These are phyloP conservation scores for Parafenestella ontariensis DNA, from an alignment of 2,329 filamentous ascomycete species.

Conservation along the genomic window DNA sequence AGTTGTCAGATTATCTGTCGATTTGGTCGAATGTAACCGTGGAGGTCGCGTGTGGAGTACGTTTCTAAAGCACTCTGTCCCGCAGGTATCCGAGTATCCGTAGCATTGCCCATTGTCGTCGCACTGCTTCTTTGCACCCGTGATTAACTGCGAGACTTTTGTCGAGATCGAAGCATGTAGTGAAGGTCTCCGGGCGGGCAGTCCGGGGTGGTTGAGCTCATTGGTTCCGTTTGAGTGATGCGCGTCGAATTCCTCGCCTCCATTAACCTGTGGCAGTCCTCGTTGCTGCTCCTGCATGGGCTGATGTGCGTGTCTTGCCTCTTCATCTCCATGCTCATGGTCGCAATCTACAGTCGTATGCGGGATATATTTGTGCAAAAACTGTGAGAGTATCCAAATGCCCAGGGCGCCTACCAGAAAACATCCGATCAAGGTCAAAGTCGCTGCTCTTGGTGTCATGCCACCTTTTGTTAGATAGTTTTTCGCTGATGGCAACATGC, in stretches of 20 bases:
- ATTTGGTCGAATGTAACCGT: slow-evolving; percentile 29
- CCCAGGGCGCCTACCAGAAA: slow-evolving; percentile 77
- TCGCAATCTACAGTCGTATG: slow-evolving; percentile 84
- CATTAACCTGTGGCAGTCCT: slow-evolving; percentile 16
- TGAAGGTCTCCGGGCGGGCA: slow-evolving; percentile 44
- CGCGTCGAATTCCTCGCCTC: slow-evolving; percentile 14
- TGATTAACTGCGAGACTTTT: slow-evolving; percentile 59
- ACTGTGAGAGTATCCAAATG: slow-evolving; percentile 74
- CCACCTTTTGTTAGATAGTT: slow-evolving; percentile 75
- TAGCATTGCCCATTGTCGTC: slow-evolving; percentile 67
- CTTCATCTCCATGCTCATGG: slow-evolving; percentile 69
- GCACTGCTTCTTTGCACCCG: slow-evolving; percentile 55
- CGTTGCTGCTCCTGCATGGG: slow-evolving; percentile 31
- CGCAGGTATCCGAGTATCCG: slow-evolving; percentile 68
- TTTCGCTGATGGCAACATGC: slow-evolving; percentile 88
- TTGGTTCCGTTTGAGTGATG: slow-evolving; percentile 28
- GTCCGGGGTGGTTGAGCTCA: slow-evolving; percentile 11
- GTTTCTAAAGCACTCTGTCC: slow-evolving; percentile 65
- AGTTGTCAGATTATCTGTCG: slow-evolving; percentile 20
- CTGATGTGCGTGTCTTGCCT: slow-evolving; percentile 22
- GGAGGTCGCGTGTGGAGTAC: slow-evolving; percentile 48
- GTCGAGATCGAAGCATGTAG: slow-evolving; percentile 51
- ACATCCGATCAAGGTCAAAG: slow-evolving; percentile 71
- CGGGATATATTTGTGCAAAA: slow-evolving; percentile 76
- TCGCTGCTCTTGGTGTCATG: slow-evolving; percentile 70